Percentiles rank a stretch among this genome's conserved stretches.
phyloP scores from a whole-genome alignment of 2,329 filamentous ascomycete species.

The Chaetomium sp. region DNA sequence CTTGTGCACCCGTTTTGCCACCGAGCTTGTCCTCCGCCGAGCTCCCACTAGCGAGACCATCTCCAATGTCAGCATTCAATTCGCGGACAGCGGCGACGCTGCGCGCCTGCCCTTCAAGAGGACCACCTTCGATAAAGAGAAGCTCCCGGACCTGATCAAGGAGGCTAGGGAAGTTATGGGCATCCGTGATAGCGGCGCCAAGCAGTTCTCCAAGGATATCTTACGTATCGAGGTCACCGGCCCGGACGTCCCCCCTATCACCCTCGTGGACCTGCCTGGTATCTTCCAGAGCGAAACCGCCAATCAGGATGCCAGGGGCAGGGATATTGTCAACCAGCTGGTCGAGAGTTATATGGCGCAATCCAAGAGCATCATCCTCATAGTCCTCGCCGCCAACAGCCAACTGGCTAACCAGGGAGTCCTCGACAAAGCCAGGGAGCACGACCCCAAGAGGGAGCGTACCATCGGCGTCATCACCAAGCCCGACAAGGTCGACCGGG shows the following conservation, averaged over 20 bases:
- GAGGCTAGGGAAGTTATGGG: conserved; percentile 43
- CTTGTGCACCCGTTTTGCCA: conserved; percentile 21
- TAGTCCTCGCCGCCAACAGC: conserved; percentile 49
- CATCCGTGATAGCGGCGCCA: conserved; percentile 24
- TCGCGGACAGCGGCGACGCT: neutral
- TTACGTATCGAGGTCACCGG: conserved; percentile 38
- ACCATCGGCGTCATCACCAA: conserved; percentile 54
- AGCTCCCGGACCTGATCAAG: conserved; percentile 32
- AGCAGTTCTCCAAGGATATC: conserved; percentile 11
- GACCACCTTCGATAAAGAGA: conserved; percentile 15
- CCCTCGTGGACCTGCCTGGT: conserved; percentile 53
- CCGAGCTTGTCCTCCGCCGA: conserved; percentile 18
- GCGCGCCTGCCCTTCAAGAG: conserved; percentile 4
- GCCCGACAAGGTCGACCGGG: conserved; percentile 37
- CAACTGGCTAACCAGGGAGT: conserved; percentile 54
- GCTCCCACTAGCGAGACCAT: neutral
- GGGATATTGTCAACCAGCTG: conserved; percentile 40
- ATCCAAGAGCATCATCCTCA: conserved; percentile 51
- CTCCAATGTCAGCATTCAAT: conserved; percentile 15
- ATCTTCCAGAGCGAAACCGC: conserved; percentile 42
- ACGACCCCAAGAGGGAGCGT: conserved; percentile 29
- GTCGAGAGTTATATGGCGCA: conserved; percentile 51
- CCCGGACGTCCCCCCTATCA: conserved; percentile 44
- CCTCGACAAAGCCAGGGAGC: conserved; percentile 39
- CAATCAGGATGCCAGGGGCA: conserved; percentile 36